phyloP scores from a whole-genome alignment of 1,139 yeast species.

The Maudiozyma humilis region DNA sequence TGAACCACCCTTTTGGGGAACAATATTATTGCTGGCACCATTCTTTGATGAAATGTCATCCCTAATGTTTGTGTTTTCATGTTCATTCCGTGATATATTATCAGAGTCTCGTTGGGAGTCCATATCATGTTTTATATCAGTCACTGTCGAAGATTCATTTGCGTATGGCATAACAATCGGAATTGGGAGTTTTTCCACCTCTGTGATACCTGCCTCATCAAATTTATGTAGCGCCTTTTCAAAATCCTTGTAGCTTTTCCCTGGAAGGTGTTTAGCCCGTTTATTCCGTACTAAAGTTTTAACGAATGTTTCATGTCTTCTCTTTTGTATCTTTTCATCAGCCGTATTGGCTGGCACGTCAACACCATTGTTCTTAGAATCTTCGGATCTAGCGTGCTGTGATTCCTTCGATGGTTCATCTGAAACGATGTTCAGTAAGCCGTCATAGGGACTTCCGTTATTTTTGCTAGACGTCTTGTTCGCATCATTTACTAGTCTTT shows the following conservation, averaged over 20 bases:
- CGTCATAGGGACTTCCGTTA: slow-evolving; percentile 6
- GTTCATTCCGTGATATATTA: not conserved
- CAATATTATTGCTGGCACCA: not conserved
- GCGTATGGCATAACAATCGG: slow-evolving; percentile 21
- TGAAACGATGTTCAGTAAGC: not conserved
- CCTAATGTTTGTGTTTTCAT: no score
- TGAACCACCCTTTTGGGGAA: not conserved
- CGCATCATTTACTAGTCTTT: slow-evolving; percentile 24
- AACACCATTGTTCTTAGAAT: not conserved
- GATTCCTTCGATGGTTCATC: not conserved
- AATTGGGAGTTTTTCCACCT: slow-evolving; percentile 24
- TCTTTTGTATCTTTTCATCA: not conserved
- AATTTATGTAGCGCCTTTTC: slow-evolving; percentile 14
- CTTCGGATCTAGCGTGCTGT: not conserved
- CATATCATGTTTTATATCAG: no score
- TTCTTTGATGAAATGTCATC: not conserved
- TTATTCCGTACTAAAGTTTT: not conserved
- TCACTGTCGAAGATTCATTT: no score
- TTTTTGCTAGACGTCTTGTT: slow-evolving; percentile 15
- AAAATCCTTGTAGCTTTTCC: not conserved
- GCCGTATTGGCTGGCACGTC: no score
- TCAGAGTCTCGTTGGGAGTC: not conserved
- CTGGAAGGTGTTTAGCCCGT: not conserved
- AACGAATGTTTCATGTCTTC: not conserved
- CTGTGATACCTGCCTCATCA: slow-evolving; percentile 24